These are phyloP conservation scores for Datura wrightii DNA, from an alignment of 257 asterid genomes.

Conservation along the genomic window DNA sequence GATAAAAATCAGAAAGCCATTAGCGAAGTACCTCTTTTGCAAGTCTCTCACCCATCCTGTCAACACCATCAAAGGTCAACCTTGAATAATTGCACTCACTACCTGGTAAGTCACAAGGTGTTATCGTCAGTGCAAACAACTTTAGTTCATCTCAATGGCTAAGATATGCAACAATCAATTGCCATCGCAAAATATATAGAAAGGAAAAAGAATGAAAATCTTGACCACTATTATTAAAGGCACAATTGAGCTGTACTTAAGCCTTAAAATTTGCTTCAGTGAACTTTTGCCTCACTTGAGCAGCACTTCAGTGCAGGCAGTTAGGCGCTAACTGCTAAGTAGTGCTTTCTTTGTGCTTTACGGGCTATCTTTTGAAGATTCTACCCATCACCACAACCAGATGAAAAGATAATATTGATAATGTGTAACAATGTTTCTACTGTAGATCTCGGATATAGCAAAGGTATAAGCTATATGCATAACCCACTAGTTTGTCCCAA, in stretches of 20 bases:
- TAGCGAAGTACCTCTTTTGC: conserved; percentile 87
- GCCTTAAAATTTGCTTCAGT: background rate
- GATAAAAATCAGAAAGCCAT: conserved; percentile 41
- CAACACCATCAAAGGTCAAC: conserved; percentile 94
- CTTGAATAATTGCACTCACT: conserved; percentile 78
- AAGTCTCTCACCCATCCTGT: conserved; percentile 88
- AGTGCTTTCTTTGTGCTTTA: background rate
- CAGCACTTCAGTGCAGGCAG: background rate
- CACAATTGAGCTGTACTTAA: background rate
- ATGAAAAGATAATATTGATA: background rate
- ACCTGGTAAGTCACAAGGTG: conserved; percentile 50
- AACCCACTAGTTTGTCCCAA: conserved; percentile 4
- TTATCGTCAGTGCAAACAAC: background rate
- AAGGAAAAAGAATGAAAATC: background rate
- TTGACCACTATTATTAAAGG: background rate
- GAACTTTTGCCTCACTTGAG: background rate
- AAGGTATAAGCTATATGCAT: background rate
- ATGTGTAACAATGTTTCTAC: background rate
- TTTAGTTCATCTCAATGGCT: background rate
- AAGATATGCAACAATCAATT: conserved; percentile 3
- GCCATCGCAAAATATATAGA: background rate
- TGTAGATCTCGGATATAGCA: conserved; percentile 1
- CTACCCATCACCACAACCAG: conserved; percentile 8
- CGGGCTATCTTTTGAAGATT: background rate
- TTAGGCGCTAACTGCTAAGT: background rate